phyloP scores from a whole-genome alignment of 352 stramenopile species.

The Phytopythium cucurbitacearum region DNA sequence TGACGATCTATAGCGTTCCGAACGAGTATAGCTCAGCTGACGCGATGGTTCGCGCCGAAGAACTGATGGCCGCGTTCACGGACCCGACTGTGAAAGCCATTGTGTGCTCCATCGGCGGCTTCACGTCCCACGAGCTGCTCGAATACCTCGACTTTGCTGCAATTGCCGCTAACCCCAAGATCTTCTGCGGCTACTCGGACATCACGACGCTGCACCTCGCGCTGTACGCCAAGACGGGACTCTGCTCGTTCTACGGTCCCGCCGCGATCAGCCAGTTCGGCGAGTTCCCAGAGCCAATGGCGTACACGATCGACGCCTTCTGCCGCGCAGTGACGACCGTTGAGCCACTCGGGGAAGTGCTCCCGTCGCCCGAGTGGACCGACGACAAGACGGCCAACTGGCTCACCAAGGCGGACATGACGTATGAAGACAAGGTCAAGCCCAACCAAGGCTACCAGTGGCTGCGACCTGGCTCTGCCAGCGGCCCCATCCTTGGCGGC shows the following conservation, averaged over 20 bases:
- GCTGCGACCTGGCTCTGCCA: slow-evolving; percentile 26
- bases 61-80: slow-evolving; percentile 52
- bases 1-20: slow-evolving; percentile 10
- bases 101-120: slow-evolving; percentile 49
- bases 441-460: slow-evolving; percentile 40
- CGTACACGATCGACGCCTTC: slow-evolving; percentile 45
- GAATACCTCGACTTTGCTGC: slow-evolving; percentile 54
- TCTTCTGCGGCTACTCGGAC: slow-evolving; percentile 60
- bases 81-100: slow-evolving; percentile 38
- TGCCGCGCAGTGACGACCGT: slow-evolving; percentile 18
- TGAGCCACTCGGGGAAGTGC: slow-evolving; percentile 24
- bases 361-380: slow-evolving; percentile 42
- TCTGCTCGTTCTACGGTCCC: slow-evolving; percentile 62
- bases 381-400: slow-evolving; percentile 68
- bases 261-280: slow-evolving; percentile 54
- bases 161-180: slow-evolving; percentile 37
- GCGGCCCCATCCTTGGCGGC: slow-evolving; percentile 37
- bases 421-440: slow-evolving; percentile 33
- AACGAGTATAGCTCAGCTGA: slow-evolving; percentile 44
- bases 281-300: slow-evolving; percentile 41
- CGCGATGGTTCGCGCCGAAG: slow-evolving; percentile 26
- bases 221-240: slow-evolving; percentile 27
- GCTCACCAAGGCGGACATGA: slow-evolving; percentile 38
- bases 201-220: slow-evolving; percentile 62
- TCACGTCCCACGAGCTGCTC: slow-evolving; percentile 57